These are phyloP conservation scores for Ganoderma sinense DNA, from an alignment of 1,284 basidiomycete genomes.

Conservation along the genomic window DNA sequence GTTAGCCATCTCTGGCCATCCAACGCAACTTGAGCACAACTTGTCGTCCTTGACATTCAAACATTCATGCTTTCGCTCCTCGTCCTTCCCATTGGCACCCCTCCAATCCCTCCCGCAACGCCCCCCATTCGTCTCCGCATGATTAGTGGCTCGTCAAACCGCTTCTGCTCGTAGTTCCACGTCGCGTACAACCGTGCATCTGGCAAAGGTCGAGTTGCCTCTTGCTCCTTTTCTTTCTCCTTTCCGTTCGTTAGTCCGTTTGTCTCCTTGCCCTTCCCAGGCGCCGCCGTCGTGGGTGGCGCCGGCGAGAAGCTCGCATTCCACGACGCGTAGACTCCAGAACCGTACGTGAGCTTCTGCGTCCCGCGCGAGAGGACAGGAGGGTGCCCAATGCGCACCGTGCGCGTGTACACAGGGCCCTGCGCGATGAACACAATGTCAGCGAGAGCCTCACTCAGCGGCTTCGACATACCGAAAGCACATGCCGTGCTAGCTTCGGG, in stretches of 20 bases:
- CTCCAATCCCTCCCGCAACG: conserved; percentile 28
- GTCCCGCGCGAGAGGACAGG: conserved; percentile 60
- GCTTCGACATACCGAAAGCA: conserved; percentile 63
- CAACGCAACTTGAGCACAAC: neutral
- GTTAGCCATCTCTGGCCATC: neutral
- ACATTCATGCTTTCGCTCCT: conserved; percentile 38
- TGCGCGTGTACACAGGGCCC: conserved; percentile 62
- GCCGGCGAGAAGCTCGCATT: conserved; percentile 48
- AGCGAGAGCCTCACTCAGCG: neutral
- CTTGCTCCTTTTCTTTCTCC: conserved; percentile 40
- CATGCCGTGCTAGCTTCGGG: conserved; percentile 64
- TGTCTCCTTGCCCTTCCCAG: conserved; percentile 45
- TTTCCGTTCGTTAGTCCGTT: conserved; percentile 44
- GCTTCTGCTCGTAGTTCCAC: conserved; percentile 78
- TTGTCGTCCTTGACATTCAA: conserved; percentile 7
- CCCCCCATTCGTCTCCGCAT: conserved; percentile 41
- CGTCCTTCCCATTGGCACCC: conserved; percentile 25
- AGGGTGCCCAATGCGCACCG: conserved; percentile 71
- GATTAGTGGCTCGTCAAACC: conserved; percentile 58
- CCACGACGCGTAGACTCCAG: conserved; percentile 71
- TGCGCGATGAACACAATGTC: conserved; percentile 33
- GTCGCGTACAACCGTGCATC: conserved; percentile 77
- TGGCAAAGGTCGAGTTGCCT: conserved; percentile 53
- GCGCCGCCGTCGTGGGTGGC: conserved; percentile 41
- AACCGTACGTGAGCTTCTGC: conserved; percentile 69